These are phyloP conservation scores for Phalaenopsis equestris DNA, from an alignment of 106 monocot species.

Conservation along the genomic window DNA sequence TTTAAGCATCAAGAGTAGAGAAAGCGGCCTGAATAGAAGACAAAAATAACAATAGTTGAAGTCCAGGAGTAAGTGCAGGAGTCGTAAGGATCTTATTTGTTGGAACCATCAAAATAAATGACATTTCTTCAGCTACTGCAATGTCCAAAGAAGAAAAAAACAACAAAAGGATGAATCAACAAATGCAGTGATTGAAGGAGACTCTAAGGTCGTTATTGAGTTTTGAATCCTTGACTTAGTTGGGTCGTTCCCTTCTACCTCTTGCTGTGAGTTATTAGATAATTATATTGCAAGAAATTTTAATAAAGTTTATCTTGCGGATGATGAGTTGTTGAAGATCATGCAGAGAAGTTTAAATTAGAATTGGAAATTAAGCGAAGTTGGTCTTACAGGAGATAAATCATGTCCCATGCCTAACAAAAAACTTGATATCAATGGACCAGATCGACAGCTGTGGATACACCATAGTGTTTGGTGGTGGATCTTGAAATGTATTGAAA, in stretches of 20 bases:
- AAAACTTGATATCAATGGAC: not conserved
- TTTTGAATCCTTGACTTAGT: not conserved
- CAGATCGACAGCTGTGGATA: not conserved
- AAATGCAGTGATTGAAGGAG: not conserved
- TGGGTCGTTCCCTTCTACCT: not conserved
- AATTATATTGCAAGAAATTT: not conserved
- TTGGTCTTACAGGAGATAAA: not conserved
- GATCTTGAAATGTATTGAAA: not conserved
- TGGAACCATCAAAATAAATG: no score
- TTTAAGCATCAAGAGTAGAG: no score
- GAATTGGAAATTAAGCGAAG: not conserved
- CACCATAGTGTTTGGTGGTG: not conserved
- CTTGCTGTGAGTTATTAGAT: not conserved
- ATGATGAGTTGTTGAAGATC: not conserved
- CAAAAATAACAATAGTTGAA: no score
- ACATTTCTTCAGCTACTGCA: no score
- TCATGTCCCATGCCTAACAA: not conserved
- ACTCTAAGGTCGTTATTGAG: not conserved
- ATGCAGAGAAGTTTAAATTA: not conserved
- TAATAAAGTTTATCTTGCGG: not conserved
- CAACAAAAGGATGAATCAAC: not conserved
- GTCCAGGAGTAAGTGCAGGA: no score
- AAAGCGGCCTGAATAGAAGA: no score
- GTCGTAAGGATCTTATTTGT: no score
- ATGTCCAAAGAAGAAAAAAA: not conserved